phyloP scores from a whole-genome alignment of 2,329 filamentous ascomycete genomes.

The Fusarium mundagurra region DNA sequence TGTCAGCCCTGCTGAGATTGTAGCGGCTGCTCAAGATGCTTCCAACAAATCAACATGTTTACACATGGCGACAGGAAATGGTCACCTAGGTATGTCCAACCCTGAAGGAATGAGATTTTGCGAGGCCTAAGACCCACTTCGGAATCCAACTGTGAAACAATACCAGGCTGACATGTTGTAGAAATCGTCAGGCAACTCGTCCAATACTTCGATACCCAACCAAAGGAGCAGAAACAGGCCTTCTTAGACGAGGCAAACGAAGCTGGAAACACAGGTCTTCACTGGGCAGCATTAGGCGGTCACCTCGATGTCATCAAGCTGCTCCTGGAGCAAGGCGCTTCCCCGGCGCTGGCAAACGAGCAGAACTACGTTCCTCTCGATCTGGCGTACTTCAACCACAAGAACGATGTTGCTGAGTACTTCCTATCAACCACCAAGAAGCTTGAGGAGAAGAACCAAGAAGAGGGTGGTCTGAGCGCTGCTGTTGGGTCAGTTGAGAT shows the following conservation, averaged over 20 bases:
- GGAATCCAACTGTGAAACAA: background rate
- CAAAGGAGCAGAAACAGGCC: slow-evolving; percentile 55
- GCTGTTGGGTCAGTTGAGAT: slow-evolving; percentile 53
- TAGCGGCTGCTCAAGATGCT: slow-evolving; percentile 76
- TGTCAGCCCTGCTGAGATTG: slow-evolving; percentile 68
- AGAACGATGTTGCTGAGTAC: slow-evolving; percentile 71
- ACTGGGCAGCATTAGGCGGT: slow-evolving; percentile 93
- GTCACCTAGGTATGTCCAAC: slow-evolving; percentile 72
- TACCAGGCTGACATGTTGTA: slow-evolving; percentile 37
- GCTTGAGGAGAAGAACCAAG: slow-evolving; percentile 59
- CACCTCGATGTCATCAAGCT: slow-evolving; percentile 83
- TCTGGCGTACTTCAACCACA: slow-evolving; percentile 75
- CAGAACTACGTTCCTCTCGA: slow-evolving; percentile 85
- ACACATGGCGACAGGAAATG: slow-evolving; percentile 94
- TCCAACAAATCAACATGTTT: slow-evolving; percentile 78
- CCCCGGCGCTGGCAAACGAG: slow-evolving; percentile 80
- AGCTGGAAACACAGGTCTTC: slow-evolving; percentile 88
- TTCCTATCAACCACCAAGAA: slow-evolving; percentile 61
- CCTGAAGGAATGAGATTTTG: accelerated
- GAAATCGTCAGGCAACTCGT: slow-evolving; percentile 58
- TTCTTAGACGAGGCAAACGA: slow-evolving; percentile 78
- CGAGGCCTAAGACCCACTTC: accelerated
- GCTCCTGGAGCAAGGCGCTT: slow-evolving; percentile 79
- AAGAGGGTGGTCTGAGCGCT: slow-evolving; percentile 54
- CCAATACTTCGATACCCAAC: slow-evolving; percentile 53